These are phyloP conservation scores for Sporobolomyces pararoseus DNA, from an alignment of 768 basidiomycete genomes.

Conservation along the genomic window DNA sequence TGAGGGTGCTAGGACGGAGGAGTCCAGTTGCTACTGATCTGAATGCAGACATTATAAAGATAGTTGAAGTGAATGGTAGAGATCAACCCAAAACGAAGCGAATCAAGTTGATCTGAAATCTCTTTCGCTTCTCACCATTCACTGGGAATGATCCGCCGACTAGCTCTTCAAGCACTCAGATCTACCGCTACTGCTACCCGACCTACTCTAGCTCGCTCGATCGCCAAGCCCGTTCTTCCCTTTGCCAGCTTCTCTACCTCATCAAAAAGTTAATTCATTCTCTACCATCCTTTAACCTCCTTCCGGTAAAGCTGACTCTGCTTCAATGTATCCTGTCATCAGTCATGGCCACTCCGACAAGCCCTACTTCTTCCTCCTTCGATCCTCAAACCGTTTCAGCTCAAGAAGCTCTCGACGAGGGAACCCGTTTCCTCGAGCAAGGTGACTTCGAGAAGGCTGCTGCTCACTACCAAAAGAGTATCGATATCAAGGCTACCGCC, in stretches of 20 bases:
- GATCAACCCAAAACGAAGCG: background rate
- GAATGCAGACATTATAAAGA: background rate
- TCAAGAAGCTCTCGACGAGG: conserved; percentile 36
- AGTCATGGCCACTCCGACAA: conserved; percentile 24
- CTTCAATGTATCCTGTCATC: background rate
- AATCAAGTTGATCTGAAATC: background rate
- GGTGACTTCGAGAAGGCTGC: conserved; percentile 29
- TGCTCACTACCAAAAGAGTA: conserved; percentile 20
- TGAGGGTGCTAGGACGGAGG: background rate
- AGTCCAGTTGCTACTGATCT: background rate
- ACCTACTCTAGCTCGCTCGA: background rate
- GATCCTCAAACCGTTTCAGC: conserved; percentile 31
- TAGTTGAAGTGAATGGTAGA: background rate
- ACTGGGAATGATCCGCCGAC: conserved; percentile 9
- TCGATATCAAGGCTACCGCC: conserved; percentile 29
- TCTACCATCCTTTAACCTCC: background rate
- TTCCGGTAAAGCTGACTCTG: background rate
- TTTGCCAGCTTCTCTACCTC: background rate
- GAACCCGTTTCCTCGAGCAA: conserved; percentile 24
- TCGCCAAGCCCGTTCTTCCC: background rate
- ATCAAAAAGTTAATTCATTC: conserved; percentile 3
- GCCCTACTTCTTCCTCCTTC: conserved; percentile 24
- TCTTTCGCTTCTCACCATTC: background rate
- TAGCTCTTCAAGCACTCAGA: conserved; percentile 9
- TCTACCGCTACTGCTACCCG: background rate